These are phyloP conservation scores for Oropetium thomaeum DNA, from an alignment of 176 grass and related monocot species.

Conservation along the genomic window DNA sequence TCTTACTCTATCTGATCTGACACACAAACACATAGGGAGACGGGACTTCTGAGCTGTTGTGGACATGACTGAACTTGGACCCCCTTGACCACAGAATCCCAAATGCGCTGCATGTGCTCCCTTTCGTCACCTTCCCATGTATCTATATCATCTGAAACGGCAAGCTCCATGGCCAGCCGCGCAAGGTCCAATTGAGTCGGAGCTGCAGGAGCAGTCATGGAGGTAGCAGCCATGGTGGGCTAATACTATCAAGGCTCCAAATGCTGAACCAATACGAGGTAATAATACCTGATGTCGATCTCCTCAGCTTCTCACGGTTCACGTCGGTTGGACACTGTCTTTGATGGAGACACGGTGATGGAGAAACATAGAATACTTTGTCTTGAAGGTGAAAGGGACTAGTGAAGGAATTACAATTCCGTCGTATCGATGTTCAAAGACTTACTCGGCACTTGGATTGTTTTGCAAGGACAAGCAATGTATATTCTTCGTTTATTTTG, in stretches of 20 bases:
- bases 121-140: conserved; percentile 12
- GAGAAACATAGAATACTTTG: background rate
- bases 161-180: background rate
- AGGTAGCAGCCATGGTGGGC: conserved; percentile 20
- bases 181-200: background rate
- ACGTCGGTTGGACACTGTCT: conserved; percentile 27
- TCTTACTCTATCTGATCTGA: background rate
- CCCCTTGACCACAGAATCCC: conserved; percentile 40
- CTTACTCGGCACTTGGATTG: conserved; percentile 43
- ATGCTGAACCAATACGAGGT: conserved; percentile 25
- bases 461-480: conserved; percentile 41
- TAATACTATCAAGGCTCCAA: conserved; percentile 20
- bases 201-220: conserved; percentile 25
- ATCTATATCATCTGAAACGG: conserved; percentile 18
- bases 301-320: background rate
- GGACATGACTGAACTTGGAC: conserved; percentile 30
- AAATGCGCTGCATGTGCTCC: conserved; percentile 17
- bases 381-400: conserved; percentile 20
- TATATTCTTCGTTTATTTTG: conserved; percentile 28
- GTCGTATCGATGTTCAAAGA: conserved; percentile 36
- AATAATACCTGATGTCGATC: conserved; percentile 9
- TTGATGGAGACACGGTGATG: conserved; percentile 36
- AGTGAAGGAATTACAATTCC: conserved; percentile 22
- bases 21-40: background rate
- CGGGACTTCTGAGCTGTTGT: conserved; percentile 5